Conservation (phyloP, 768 basidiomycete genomes). For the Serendipita sp. region DNA sequence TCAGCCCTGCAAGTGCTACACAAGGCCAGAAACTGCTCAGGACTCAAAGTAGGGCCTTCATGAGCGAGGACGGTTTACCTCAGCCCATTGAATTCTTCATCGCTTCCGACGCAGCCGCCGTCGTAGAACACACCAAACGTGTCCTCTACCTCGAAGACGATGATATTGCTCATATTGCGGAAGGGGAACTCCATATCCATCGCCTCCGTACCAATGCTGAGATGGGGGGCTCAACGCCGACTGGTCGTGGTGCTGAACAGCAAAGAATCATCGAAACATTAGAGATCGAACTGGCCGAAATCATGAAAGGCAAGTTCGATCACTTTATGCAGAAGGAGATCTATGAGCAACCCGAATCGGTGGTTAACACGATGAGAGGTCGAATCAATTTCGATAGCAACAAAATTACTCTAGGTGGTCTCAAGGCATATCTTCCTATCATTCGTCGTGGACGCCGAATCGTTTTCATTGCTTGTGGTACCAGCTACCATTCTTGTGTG, state of each 20-base stretch:
- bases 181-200: constrained; percentile 97
- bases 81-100: constrained; percentile 99
- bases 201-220: constrained; percentile 84
- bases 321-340: constrained; percentile 99
- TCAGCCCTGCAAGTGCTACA: constrained; percentile 44
- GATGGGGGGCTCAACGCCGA: constrained; percentile 28
- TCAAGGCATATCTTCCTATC: constrained; percentile 87
- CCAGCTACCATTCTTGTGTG: constrained; percentile 91
- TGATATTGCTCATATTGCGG: constrained; percentile 93
- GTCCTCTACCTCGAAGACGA: constrained; percentile 98
- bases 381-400: constrained; percentile 95
- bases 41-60: constrained; percentile 93
- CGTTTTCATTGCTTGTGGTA: constrained; percentile 96
- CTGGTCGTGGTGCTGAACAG: constrained; percentile 42
- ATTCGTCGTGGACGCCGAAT: constrained; percentile 90
- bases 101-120: constrained; percentile 89
- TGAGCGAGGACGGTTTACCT: constrained; percentile 94
- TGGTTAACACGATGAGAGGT: constrained; percentile 99
- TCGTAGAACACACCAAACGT: constrained; percentile 97
- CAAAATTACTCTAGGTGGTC: constrained; percentile 83
- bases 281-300: constrained; percentile 97
- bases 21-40: constrained; percentile 62
- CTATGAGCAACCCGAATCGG: constrained; percentile 93
- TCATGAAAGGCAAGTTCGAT: constrained; percentile 99
- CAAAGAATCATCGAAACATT: constrained; percentile 96